phyloP scores from a whole-genome alignment of 257 asterid genomes.

The Nicotiana undulata region DNA sequence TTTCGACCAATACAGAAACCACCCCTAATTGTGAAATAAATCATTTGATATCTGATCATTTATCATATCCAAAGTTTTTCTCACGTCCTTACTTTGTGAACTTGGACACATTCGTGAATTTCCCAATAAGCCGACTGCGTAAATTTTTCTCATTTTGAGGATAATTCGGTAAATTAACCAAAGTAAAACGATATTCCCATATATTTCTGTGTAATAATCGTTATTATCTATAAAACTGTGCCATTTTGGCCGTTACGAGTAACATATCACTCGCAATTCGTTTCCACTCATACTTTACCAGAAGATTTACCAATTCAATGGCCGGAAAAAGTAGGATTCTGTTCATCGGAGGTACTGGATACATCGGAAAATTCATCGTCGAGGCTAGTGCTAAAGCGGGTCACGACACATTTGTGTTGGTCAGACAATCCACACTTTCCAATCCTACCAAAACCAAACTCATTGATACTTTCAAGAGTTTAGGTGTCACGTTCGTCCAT shows the following conservation, averaged over 20 bases:
- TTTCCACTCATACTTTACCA: not conserved
- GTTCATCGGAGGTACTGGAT: constrained; percentile 82
- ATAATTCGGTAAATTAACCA: too few relatives aligned
- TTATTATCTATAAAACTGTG: not conserved
- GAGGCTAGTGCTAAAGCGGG: constrained; percentile 67
- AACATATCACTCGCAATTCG: not conserved
- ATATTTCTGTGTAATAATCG: too few relatives aligned
- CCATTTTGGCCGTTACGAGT: not conserved
- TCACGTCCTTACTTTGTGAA: too few relatives aligned
- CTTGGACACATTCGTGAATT: too few relatives aligned
- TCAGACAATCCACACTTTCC: constrained; percentile 39
- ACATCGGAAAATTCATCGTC: constrained; percentile 60
- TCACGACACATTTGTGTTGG: constrained; percentile 60
- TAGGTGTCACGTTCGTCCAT: constrained; percentile 45
- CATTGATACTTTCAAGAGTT: constrained; percentile 45
- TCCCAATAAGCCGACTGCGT: too few relatives aligned
- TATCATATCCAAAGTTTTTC: too few relatives aligned
- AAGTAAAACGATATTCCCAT: too few relatives aligned
- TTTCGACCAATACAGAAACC: too few relatives aligned
- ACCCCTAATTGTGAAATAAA: too few relatives aligned
- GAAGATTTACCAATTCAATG: constrained; percentile 21
- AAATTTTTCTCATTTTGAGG: too few relatives aligned
- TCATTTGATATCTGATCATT: too few relatives aligned
- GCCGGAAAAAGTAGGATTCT: constrained; percentile 67
- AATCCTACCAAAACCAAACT: constrained; percentile 57